Evolutionary conservation across 2,329 filamentous ascomycete genomes (phyloP).

Genomic region (Neofusicoccum sp.): DNA sequence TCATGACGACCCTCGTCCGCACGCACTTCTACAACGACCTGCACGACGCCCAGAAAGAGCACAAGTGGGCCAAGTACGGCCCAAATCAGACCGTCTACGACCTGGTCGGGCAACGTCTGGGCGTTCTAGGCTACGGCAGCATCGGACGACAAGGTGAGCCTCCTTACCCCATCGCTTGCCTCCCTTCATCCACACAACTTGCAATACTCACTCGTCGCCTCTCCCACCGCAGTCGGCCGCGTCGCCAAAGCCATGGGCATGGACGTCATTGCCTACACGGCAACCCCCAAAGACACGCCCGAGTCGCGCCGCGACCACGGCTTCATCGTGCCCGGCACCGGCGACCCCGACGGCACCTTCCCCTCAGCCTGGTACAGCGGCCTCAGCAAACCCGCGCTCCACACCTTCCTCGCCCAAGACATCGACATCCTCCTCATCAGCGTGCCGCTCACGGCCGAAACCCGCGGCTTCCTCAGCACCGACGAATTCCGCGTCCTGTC

Average conservation of each 20-base stretch:
- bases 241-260: slow-evolving; percentile 66
- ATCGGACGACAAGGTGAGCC: slow-evolving; percentile 59
- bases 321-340: slow-evolving; percentile 68
- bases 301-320: slow-evolving; percentile 62
- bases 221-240: slow-evolving; percentile 45
- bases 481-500: slow-evolving; percentile 58
- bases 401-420: slow-evolving; percentile 54
- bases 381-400: slow-evolving; percentile 50
- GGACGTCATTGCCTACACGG: slow-evolving; percentile 72
- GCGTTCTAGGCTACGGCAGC: slow-evolving; percentile 61
- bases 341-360: slow-evolving; percentile 56
- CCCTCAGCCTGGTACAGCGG: slow-evolving; percentile 59
- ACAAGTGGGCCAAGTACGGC: slow-evolving; percentile 48
- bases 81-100: slow-evolving; percentile 46
- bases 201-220: neutral
- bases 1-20: slow-evolving; percentile 60
- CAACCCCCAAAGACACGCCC: slow-evolving; percentile 64
- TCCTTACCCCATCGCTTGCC: neutral
- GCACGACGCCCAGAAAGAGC: slow-evolving; percentile 59
- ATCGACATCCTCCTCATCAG: slow-evolving; percentile 58
- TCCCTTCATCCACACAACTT: neutral
- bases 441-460: slow-evolving; percentile 57
- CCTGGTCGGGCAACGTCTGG: slow-evolving; percentile 57
- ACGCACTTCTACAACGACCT: slow-evolving; percentile 54
- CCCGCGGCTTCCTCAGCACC: slow-evolving; percentile 54